Evolutionary conservation across 805 yeast species (phyloP).

Genomic region (Metschnikowia similis): DNA sequence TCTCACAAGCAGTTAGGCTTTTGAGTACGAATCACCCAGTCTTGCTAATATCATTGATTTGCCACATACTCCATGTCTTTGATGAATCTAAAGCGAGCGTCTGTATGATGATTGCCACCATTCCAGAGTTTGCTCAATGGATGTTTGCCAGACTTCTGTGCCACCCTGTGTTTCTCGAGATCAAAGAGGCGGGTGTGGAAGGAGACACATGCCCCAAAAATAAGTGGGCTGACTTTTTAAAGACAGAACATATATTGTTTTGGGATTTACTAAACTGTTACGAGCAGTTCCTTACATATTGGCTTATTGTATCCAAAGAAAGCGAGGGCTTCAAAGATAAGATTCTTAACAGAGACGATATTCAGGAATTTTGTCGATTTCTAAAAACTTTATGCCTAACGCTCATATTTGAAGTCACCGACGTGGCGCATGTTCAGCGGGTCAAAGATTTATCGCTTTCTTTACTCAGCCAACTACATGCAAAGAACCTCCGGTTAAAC

Average conservation of each 20-base stretch:
- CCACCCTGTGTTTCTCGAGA: constrained; percentile 15
- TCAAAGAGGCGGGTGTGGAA: constrained; percentile 7
- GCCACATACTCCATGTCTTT: constrained; percentile 32
- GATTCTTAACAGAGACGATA: constrained; percentile 37
- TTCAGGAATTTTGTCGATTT: constrained; percentile 41
- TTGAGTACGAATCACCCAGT: neutral
- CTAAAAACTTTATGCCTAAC: constrained; percentile 49
- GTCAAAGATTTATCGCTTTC: constrained; percentile 39
- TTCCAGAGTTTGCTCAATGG: constrained; percentile 36
- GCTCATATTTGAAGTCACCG: constrained; percentile 35
- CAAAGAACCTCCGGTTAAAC: constrained; percentile 58
- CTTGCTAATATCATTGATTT: constrained; percentile 18
- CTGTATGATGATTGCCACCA: constrained; percentile 38
- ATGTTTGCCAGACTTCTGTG: constrained; percentile 24
- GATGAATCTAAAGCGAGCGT: constrained; percentile 36
- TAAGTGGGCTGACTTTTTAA: neutral
- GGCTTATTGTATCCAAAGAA: constrained; percentile 66
- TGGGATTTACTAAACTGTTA: constrained; percentile 44
- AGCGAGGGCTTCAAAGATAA: constrained; percentile 47
- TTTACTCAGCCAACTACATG: constrained; percentile 59
- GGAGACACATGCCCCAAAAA: neutral
- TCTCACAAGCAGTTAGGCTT: constrained; percentile 3
- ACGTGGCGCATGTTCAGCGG: neutral
- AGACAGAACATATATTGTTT: constrained; percentile 13
- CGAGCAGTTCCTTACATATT: constrained; percentile 61